These are phyloP conservation scores for Arthonia radiata DNA, from an alignment of 495 filamentous ascomycete genomes.

Conservation along the genomic window DNA sequence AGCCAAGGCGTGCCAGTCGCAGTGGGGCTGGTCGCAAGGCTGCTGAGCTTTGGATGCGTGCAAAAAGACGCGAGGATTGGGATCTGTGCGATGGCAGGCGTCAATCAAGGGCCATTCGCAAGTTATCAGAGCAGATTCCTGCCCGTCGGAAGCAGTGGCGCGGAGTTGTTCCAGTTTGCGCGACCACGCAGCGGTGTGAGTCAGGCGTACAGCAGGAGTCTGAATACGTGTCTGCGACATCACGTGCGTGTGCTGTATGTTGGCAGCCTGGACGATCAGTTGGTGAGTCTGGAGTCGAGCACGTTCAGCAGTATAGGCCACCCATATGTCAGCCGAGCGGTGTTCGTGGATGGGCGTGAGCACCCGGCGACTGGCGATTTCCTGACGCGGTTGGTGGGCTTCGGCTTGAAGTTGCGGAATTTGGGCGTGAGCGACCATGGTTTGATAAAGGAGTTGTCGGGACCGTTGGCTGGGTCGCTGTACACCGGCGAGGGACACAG, in stretches of 20 bases:
- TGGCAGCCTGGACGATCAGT: conserved; percentile 88
- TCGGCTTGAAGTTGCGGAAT: conserved; percentile 79
- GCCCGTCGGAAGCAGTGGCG: conserved; percentile 64
- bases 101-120: conserved; percentile 76
- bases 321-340: conserved; percentile 78
- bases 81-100: conserved; percentile 82
- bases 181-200: conserved; percentile 55
- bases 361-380: conserved; percentile 39
- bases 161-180: conserved; percentile 82
- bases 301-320: conserved; percentile 62
- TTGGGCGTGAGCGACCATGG: conserved; percentile 81
- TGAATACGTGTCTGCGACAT: conserved; percentile 45
- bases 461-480: conserved; percentile 70
- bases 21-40: conserved; percentile 76
- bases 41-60: conserved; percentile 59
- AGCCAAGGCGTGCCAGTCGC: conserved; percentile 88
- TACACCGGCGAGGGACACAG: conserved; percentile 88
- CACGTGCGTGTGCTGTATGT: conserved; percentile 65
- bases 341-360: conserved; percentile 81
- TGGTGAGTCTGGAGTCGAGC: conserved; percentile 66
- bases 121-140: conserved; percentile 45
- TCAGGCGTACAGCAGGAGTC: conserved; percentile 49
- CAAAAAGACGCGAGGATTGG: conserved; percentile 38
- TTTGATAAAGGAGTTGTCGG: conserved; percentile 69
- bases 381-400: conserved; percentile 75